Conservation (phyloP, 345 rosid genomes). For the Draba incana region DNA sequence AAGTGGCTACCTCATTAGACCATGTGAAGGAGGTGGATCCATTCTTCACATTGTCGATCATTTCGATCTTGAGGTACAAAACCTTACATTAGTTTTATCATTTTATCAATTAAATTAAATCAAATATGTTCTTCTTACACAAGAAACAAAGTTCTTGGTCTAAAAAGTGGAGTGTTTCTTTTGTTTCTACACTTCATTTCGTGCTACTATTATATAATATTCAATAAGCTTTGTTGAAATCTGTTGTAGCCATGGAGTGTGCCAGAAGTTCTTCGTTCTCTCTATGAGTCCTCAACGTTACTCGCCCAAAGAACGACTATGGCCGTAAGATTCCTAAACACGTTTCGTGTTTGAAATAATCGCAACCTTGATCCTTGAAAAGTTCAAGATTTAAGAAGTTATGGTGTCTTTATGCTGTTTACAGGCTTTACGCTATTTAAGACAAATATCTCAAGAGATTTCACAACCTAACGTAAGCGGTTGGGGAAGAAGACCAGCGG, state of each 20-base stretch:
- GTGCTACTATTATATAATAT: neutral
- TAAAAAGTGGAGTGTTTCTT: conserved; percentile 18
- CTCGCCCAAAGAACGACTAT: conserved; percentile 95
- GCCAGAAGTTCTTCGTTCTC: conserved; percentile 96
- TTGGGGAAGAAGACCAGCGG: conserved; percentile 97
- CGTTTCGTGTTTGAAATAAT: neutral
- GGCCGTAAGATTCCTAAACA: conserved; percentile 61
- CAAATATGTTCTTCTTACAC: conserved; percentile 16
- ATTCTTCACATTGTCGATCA: conserved; percentile 95
- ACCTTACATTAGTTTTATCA: neutral
- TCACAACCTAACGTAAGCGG: conserved; percentile 84
- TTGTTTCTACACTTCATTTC: conserved; percentile 8
- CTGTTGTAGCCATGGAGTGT: conserved; percentile 85
- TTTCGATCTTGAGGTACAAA: conserved; percentile 79
- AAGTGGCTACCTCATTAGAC: conserved; percentile 92
- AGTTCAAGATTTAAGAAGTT: neutral
- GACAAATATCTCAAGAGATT: conserved; percentile 92
- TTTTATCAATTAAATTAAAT: neutral
- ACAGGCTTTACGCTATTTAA: conserved; percentile 90
- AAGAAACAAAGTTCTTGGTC: conserved; percentile 29
- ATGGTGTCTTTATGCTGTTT: conserved; percentile 3
- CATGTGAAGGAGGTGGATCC: conserved; percentile 99
- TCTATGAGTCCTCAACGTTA: conserved; percentile 88
- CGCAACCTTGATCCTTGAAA: neutral
- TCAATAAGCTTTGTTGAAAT: conserved; percentile 11